A percentile compares a stretch with the other conserved stretches of the same genome.
These are phyloP conservation scores for Suillus hirtellus DNA, from an alignment of 768 basidiomycete species.

Conservation along the genomic window DNA sequence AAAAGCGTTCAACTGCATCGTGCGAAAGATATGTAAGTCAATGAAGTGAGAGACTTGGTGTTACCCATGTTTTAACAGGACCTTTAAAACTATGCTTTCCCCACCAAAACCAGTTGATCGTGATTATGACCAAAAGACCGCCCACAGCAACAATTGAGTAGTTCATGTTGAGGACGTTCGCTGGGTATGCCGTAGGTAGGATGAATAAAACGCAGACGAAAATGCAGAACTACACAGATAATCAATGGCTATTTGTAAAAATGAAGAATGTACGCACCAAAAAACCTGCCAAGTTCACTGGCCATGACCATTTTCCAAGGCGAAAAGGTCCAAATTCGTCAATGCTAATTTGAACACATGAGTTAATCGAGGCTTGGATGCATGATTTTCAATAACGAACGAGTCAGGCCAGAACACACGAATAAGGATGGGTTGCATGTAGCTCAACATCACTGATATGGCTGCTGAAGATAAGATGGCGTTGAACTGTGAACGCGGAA, in stretches of 20 bases:
- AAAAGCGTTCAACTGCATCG: no score
- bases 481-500: constrained; percentile 41
- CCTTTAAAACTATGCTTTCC: constrained; percentile 46
- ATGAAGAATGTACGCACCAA: constrained; percentile 32
- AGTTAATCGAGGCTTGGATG: constrained; percentile 41
- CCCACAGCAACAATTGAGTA: constrained; percentile 58
- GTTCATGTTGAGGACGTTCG: constrained; percentile 54
- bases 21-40: no score
- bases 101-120: constrained; percentile 48
- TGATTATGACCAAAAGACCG: constrained; percentile 45
- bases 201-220: constrained; percentile 59
- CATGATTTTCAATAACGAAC: constrained; percentile 30
- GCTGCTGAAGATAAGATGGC: constrained; percentile 58
- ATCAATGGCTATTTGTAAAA: neutral
- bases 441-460: constrained; percentile 59
- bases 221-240: constrained; percentile 41
- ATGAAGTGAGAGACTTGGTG: no score
- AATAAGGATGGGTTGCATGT: constrained; percentile 57
- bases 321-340: constrained; percentile 50
- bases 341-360: constrained; percentile 51
- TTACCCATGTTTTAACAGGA: constrained; percentile 39
- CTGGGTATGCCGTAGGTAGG: constrained; percentile 55
- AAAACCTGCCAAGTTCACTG: constrained; percentile 49
- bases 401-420: constrained; percentile 57
- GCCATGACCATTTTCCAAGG: constrained; percentile 54